Percentiles rank a stretch among this genome's conserved stretches.
These are phyloP conservation scores for Lichtheimia corymbifera DNA, from an alignment of 371 early-diverging fungal species.

Conservation along the genomic window DNA sequence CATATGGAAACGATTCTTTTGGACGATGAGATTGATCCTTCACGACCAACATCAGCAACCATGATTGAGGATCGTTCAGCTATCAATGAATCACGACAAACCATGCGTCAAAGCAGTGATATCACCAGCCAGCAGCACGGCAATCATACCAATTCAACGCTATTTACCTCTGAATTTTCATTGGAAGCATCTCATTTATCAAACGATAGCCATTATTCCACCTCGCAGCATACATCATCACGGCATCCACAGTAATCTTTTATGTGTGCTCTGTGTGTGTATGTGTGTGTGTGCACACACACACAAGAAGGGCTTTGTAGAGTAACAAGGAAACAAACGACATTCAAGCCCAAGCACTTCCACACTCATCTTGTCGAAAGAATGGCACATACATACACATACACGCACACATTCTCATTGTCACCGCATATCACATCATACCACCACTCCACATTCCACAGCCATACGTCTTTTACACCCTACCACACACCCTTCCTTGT, in stretches of 20 bases:
- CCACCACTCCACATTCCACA: too few species aligned
- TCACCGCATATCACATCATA: too few species aligned
- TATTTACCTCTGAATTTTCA: constrained; percentile 15
- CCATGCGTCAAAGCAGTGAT: background rate
- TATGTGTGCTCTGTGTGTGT: background rate
- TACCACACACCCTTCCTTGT: too few species aligned
- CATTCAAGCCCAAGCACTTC: background rate
- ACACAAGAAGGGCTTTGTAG: constrained; percentile 7
- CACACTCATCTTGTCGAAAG: background rate
- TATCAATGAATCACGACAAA: too few species aligned
- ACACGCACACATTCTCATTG: too few species aligned
- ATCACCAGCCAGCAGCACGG: background rate
- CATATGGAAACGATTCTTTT: constrained; percentile 4
- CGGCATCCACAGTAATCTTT: background rate
- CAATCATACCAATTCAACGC: constrained; percentile 8
- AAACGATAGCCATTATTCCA: constrained; percentile 3
- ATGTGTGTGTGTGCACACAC: background rate
- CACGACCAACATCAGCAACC: background rate
- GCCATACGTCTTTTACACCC: too few species aligned
- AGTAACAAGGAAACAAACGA: constrained; percentile 5
- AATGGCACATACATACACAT: too few species aligned
- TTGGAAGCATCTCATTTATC: constrained; percentile 15
- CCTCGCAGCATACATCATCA: constrained; percentile 3
- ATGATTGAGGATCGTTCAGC: background rate
- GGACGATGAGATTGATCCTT: background rate